Conservation (phyloP, 129 eudicot genomes). For the Kitagawia praeruptora region DNA sequence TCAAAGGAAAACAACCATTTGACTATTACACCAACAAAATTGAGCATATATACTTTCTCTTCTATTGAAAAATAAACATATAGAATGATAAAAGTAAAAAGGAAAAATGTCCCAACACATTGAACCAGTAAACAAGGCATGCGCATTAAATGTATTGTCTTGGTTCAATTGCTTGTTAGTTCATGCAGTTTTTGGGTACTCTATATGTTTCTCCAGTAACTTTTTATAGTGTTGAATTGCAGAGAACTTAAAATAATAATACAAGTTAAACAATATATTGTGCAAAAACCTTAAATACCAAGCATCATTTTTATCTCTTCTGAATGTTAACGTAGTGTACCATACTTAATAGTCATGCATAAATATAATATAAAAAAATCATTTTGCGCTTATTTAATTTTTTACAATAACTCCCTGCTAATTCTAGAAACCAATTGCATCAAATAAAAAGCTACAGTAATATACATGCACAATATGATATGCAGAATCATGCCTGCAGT, state of each 20-base stretch:
- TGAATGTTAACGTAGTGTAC: neutral
- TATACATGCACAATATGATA: neutral
- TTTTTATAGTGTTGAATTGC: neutral
- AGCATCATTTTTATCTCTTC: neutral
- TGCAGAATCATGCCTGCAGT: conserved; percentile 59
- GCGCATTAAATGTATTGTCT: neutral
- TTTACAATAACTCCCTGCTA: neutral
- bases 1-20: conserved; percentile 14
- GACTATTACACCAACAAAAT: neutral
- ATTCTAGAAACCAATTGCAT: neutral
- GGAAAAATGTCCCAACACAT: neutral
- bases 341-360: neutral
- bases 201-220: neutral
- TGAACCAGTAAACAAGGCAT: neutral
- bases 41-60: neutral
- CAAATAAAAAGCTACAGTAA: neutral
- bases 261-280: neutral
- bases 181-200: neutral
- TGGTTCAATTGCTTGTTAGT: neutral
- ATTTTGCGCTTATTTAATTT: neutral
- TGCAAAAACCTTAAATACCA: neutral
- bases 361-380: too few species aligned
- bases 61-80: neutral
- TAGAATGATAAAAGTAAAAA: neutral
- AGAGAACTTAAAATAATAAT: neutral